These are phyloP conservation scores for Eutypella sp. DNA, from an alignment of 2,329 filamentous ascomycete genomes.

Conservation along the genomic window DNA sequence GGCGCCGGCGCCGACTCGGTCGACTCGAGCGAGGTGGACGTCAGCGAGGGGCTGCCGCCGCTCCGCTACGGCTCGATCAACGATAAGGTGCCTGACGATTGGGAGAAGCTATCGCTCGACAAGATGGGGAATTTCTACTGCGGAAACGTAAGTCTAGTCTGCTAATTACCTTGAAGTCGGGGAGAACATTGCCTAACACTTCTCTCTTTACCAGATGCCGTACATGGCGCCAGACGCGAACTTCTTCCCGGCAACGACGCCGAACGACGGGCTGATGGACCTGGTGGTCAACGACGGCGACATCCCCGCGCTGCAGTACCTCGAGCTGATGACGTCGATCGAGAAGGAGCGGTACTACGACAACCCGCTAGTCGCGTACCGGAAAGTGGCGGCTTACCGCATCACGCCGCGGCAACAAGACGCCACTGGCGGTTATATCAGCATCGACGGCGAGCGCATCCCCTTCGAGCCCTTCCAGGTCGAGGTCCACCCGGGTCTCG, in stretches of 20 bases:
- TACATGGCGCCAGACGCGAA: slow-evolving; percentile 84
- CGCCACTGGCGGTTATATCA: slow-evolving; percentile 82
- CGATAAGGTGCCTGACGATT: slow-evolving; percentile 71
- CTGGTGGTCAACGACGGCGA: slow-evolving; percentile 76
- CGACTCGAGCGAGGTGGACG: slow-evolving; percentile 16
- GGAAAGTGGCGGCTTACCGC: slow-evolving; percentile 82
- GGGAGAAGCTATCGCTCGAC: slow-evolving; percentile 68
- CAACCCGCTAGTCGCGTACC: slow-evolving; percentile 69
- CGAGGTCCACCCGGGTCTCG: slow-evolving; percentile 78
- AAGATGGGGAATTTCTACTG: slow-evolving; percentile 89
- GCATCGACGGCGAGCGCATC: slow-evolving; percentile 85
- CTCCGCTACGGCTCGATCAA: slow-evolving; percentile 76
- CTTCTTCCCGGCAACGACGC: slow-evolving; percentile 80
- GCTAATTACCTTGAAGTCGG: not conserved
- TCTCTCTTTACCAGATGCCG: slow-evolving; percentile 59
- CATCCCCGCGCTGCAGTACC: slow-evolving; percentile 59
- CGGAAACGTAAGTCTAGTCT: slow-evolving; percentile 63
- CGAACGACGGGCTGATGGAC: slow-evolving; percentile 82
- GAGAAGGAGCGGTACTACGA: slow-evolving; percentile 76
- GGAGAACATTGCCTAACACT: slow-evolving; percentile 5
- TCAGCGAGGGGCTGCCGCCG: slow-evolving; percentile 58
- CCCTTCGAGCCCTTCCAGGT: slow-evolving; percentile 88
- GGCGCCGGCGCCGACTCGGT: slow-evolving; percentile 7
- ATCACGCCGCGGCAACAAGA: slow-evolving; percentile 69
- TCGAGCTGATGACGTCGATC: slow-evolving; percentile 67